Conservation (phyloP, 1,139 yeast genomes). For the Candida gigantensis region DNA sequence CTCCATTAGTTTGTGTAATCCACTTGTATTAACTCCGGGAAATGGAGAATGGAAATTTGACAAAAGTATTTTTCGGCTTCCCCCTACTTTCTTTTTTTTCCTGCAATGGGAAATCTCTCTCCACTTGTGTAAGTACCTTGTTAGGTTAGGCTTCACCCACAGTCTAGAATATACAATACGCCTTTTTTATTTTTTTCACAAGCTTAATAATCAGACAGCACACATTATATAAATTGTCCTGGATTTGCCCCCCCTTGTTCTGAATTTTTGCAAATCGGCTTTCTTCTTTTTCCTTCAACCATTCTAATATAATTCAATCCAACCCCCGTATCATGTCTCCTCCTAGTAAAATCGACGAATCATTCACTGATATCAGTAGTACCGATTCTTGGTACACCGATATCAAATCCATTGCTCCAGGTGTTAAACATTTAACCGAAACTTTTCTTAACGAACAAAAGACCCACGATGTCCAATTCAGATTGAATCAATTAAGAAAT, state of each 20-base stretch:
- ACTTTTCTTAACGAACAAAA: constrained; percentile 51
- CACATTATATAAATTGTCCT: too few relatives aligned
- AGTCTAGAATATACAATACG: too few relatives aligned
- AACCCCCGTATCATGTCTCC: constrained; percentile 7
- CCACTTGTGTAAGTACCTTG: too few relatives aligned
- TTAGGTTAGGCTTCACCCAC: too few relatives aligned
- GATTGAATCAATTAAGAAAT: constrained; percentile 67
- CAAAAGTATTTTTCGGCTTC: too few relatives aligned
- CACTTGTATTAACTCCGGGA: too few relatives aligned
- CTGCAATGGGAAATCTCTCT: too few relatives aligned
- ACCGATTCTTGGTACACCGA: constrained; percentile 42
- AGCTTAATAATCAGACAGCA: constrained; percentile 1
- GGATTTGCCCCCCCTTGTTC: too few relatives aligned
- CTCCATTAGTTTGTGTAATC: too few relatives aligned
- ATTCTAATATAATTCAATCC: not conserved
- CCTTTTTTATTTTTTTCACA: constrained; percentile 1
- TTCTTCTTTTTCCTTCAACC: not conserved
- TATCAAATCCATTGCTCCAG: constrained; percentile 47
- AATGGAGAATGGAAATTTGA: too few relatives aligned
- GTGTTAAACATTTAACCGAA: constrained; percentile 42
- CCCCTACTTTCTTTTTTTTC: too few relatives aligned
- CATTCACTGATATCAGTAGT: constrained; percentile 11
- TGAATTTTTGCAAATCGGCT: too few relatives aligned
- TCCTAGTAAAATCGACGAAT: constrained; percentile 12
- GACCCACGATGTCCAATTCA: constrained; percentile 54